Percentiles rank a stretch among this genome's conserved stretches.
These are phyloP conservation scores for Tilletia setariae DNA, from an alignment of 1,284 basidiomycete species.

Conservation along the genomic window DNA sequence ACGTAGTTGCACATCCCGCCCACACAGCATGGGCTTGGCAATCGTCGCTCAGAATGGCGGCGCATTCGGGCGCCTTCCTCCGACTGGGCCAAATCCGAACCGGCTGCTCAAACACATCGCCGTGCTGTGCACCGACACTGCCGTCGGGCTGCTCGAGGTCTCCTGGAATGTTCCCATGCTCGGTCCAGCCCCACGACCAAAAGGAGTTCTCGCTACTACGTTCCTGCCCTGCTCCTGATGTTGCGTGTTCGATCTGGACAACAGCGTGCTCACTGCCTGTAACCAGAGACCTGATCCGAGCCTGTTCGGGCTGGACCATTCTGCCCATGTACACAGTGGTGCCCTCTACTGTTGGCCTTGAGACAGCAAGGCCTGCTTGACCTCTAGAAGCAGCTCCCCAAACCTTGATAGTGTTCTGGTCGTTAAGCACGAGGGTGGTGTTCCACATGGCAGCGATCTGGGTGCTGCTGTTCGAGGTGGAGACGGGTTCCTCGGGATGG, in stretches of 20 bases:
- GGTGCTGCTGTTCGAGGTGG: background rate
- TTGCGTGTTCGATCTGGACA: background rate
- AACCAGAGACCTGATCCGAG: background rate
- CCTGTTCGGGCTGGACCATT: background rate
- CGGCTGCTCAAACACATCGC: background rate
- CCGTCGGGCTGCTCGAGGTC: background rate
- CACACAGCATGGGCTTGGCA: background rate
- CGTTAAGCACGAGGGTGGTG: background rate
- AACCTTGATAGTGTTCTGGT: background rate
- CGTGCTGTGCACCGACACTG: background rate
- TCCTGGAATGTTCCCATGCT: slow-evolving; percentile 5
- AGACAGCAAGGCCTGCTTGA: too few species aligned
- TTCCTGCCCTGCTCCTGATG: background rate
- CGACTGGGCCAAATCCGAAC: background rate
- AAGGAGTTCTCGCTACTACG: background rate
- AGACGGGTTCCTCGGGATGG: background rate
- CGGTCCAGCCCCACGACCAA: slow-evolving; percentile 13
- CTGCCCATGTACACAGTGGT: background rate
- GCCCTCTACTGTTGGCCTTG: too few species aligned
- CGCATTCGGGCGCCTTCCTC: too few species aligned
- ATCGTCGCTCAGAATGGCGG: too few species aligned
- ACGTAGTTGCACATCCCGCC: slow-evolving; percentile 4
- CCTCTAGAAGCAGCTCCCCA: slow-evolving; percentile 11
- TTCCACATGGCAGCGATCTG: slow-evolving; percentile 6
- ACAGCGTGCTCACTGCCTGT: background rate